phyloP scores from a whole-genome alignment of 2,329 filamentous ascomycete genomes.

The Colletotrichum shisoi region DNA sequence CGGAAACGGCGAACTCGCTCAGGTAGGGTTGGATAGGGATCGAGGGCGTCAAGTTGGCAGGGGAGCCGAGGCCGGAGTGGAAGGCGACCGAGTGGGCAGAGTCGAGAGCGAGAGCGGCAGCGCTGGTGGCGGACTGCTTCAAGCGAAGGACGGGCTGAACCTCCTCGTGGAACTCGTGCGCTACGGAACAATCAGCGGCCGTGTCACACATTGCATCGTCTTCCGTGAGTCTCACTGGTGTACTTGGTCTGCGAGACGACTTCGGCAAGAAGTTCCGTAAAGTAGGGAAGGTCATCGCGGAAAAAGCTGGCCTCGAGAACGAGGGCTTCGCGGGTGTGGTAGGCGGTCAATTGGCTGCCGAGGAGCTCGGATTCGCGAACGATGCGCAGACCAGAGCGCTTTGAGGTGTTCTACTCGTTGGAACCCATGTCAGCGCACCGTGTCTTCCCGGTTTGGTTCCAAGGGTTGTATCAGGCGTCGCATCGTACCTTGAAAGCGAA shows the following conservation, averaged over 20 bases:
- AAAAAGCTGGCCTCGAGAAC: conserved; percentile 95
- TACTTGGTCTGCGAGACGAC: conserved; percentile 89
- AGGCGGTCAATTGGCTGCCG: conserved; percentile 85
- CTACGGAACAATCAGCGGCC: conserved; percentile 56
- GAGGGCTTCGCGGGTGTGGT: conserved; percentile 92
- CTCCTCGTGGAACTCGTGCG: conserved; percentile 89
- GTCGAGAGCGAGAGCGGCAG: conserved; percentile 78
- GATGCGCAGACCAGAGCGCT: conserved; percentile 90
- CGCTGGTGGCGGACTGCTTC: conserved; percentile 74
- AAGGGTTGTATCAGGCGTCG: conserved; percentile 8
- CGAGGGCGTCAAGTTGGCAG: conserved; percentile 75
- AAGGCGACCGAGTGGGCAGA: conserved; percentile 87
- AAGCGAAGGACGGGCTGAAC: conserved; percentile 78
- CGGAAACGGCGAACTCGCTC: conserved; percentile 74
- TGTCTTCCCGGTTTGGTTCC: neutral
- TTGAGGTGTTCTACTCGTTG: conserved; percentile 74
- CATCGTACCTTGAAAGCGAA: conserved; percentile 91
- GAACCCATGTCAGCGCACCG: conserved; percentile 30
- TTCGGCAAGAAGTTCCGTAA: conserved; percentile 93
- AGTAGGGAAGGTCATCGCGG: conserved; percentile 94
- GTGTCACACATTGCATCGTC: conserved; percentile 2
- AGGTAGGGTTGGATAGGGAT: conserved; percentile 82
- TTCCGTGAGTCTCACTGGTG: conserved; percentile 64
- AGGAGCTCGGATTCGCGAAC: conserved; percentile 94
- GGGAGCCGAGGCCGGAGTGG: conserved; percentile 87